These are phyloP conservation scores for Bremia lactucae DNA, from an alignment of 352 stramenopile species.

Conservation along the genomic window DNA sequence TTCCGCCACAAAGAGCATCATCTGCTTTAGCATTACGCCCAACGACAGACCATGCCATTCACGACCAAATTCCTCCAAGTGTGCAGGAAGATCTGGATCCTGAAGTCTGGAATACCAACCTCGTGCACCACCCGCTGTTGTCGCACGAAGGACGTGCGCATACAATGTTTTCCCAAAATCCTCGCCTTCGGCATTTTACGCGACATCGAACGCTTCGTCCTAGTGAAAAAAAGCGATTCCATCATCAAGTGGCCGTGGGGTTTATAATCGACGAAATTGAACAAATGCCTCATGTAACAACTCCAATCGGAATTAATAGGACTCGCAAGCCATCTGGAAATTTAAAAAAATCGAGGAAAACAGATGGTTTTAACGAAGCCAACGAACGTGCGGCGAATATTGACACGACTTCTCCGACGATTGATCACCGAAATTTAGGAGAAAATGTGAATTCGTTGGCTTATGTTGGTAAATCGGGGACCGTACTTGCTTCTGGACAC, in stretches of 20 bases:
- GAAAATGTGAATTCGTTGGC: slow-evolving; percentile 29
- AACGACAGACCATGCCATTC: slow-evolving; percentile 4
- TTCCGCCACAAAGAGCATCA: no score
- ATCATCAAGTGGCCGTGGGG: slow-evolving; percentile 36
- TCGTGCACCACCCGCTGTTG: slow-evolving; percentile 6
- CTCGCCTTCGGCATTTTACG: slow-evolving; percentile 31
- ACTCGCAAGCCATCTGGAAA: slow-evolving; percentile 16
- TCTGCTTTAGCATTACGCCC: no score
- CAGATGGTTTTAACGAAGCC: slow-evolving; percentile 4
- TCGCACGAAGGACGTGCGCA: slow-evolving; percentile 7
- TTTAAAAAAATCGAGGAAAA: no score
- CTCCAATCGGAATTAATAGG: slow-evolving; percentile 5
- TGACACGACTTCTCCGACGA: slow-evolving; percentile 3
- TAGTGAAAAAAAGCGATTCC: slow-evolving; percentile 25
- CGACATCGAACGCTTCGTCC: slow-evolving; percentile 19
- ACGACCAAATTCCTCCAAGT: slow-evolving; percentile 1
- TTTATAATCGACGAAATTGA: slow-evolving; percentile 29
- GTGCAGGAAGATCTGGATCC: slow-evolving; percentile 8
- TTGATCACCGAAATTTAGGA: slow-evolving; percentile 33
- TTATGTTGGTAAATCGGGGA: slow-evolving; percentile 44
- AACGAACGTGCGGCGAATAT: slow-evolving; percentile 7
- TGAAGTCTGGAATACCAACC: slow-evolving; percentile 17
- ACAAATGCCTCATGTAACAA: neutral
- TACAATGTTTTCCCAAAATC: slow-evolving; percentile 37
- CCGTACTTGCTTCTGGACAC: slow-evolving; percentile 37